Conservation (phyloP, 108 stramenopile species). For the Nitzschia palea region DNA sequence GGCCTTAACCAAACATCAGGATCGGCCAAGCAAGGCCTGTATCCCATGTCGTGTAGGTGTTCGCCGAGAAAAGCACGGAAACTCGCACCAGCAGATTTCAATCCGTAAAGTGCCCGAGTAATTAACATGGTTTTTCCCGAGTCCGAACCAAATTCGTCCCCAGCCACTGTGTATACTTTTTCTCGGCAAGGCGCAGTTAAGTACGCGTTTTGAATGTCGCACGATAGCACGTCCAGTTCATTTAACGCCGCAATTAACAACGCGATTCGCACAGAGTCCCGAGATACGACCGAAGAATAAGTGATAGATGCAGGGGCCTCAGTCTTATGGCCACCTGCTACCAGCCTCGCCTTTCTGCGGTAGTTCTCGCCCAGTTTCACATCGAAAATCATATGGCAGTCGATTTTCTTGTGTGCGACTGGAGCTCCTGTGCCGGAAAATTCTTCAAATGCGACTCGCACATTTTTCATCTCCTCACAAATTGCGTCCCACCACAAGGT, state of each 20-base stretch:
- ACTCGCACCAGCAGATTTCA: constrained; percentile 15
- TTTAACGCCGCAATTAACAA: constrained; percentile 41
- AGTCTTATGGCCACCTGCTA: constrained; percentile 49
- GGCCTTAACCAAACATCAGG: constrained; percentile 35
- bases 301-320: constrained; percentile 35
- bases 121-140: constrained; percentile 31
- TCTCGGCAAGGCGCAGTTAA: constrained; percentile 32
- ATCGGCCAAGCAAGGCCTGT: constrained; percentile 20
- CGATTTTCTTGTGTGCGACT: constrained; percentile 28
- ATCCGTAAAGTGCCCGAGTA: constrained; percentile 44
- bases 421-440: constrained; percentile 1
- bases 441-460: constrained; percentile 35
- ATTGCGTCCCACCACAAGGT: constrained; percentile 36
- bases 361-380: constrained; percentile 40
- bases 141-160: constrained; percentile 30
- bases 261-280: constrained; percentile 49
- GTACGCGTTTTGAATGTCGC: constrained; percentile 36
- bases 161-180: constrained; percentile 25
- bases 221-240: constrained; percentile 23
- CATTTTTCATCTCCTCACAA: constrained; percentile 43
- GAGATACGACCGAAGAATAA: constrained; percentile 40
- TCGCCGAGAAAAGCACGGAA: constrained; percentile 7
- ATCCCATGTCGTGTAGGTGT: neutral
- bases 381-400: constrained; percentile 48
- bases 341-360: constrained; percentile 41